Evolutionary conservation across 176 grass and related monocot genomes (phyloP), one percentile per base, ranked within the genome.

Genomic region (Tillandsia leiboldiana): DNA sequence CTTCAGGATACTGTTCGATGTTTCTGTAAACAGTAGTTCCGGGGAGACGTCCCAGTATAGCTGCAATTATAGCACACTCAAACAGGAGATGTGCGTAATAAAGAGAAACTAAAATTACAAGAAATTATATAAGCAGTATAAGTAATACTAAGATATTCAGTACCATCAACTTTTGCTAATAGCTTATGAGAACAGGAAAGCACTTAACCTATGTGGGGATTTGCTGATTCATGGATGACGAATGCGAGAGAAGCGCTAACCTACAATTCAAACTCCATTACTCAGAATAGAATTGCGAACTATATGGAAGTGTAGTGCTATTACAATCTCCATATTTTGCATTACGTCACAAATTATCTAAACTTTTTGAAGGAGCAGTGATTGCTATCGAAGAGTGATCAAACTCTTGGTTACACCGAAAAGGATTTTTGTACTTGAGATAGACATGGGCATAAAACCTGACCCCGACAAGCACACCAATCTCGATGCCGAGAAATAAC

Each of bases 181-280:
- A 57, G 53, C 53, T 59, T 22, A 8, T 1, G n/a, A 22, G 20
- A 12, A 59, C 8, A n/a, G 56, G 18, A 61, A 61, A 61, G 47
- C 51, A 77, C 75, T 77, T 53, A 77, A 77, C 75, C 75, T 12
- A 69, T 62, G 47, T 77, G 75, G 48, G 75, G 75, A 70, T 77
- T 77, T 59, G 75, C 75, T 28, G 75, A 77, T 77, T 77, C 75
- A 77, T 77, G 42, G 51, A 77, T 77, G n/a, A 77, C 75, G 28
- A 77, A 77, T 77, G 75, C 75, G 69, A 77, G 75, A 15, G 75
- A 77, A 52, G 67, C 53, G 51, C 52, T 51, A 50, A 77, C 75
- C 75, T 77, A 15, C 42, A 69, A 58, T 68, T 24, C 49, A 8
- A 69, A 18, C 56, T 23, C n/a, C 22, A 10, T 9, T n/a, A 61